Base-by-base conservation (phyloP, 768 basidiomycete species). In the Boletus reticulatus region DNA sequence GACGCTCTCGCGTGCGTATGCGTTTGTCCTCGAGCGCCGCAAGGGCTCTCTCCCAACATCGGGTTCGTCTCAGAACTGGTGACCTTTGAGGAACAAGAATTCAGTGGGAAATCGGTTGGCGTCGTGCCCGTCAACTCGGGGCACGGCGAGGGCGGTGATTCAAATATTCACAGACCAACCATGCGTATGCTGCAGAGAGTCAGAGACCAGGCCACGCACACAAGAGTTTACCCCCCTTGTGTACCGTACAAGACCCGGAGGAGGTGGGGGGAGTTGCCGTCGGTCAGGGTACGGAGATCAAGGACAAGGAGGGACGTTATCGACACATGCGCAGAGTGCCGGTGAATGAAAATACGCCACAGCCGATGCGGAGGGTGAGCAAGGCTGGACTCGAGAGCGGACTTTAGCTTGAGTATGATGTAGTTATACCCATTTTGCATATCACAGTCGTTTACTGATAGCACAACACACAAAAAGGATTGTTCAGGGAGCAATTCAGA, bases 11-110 rank as follows among this genome's bases (percentile, higher is more conserved):
- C 84, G 84, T 37, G 93, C 96, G 2, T 98, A 98, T 68, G 76
- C 87, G 0, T 97, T 94, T 67, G 95, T 98, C 24, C 81, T 92
- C 39, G 95, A 95, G 63, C 84, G 94, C 10, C 84, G 96, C 36
- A 93, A 92, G 62, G 94, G 94, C 60, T 98, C 61, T 94, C 92
- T 14, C 96, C 95, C 11, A 98, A 97, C 67, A 96, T 98, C 59
- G 96, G 96, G 8, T 98, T 98, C 72, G 94, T 98, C 43, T 93
- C 92, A 4, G 94, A 97, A 72, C 81, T 98, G 42, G 97, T 97
- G 95, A 88, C 85, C 45, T 97, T 95, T 66, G 95, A 98, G 74
- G 94, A 96, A 67, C 87, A 66, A 90, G 96, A 72, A 76, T 95
- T 48, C 85, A 94, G 56, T 78, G 89, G 50, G 84, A 65, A 73